phyloP scores from a whole-genome alignment of 2,329 filamentous ascomycete species.

The Sporothrix brunneoviolacea region DNA sequence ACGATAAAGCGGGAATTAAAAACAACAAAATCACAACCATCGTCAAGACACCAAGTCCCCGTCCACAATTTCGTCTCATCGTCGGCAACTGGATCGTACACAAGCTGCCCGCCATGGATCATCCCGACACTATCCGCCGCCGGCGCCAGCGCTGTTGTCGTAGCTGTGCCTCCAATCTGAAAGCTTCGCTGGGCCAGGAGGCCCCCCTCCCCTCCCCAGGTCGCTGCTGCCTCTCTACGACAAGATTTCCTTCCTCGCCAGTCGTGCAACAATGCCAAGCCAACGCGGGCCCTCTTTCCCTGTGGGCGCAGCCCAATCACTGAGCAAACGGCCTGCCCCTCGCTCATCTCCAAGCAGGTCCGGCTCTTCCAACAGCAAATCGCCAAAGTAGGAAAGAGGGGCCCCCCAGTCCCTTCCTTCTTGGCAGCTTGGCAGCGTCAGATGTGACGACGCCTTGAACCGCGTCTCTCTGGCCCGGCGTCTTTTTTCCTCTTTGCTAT shows the following conservation, averaged over 20 bases:
- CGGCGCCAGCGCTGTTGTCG: too few species aligned
- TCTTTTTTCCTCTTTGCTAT: neutral
- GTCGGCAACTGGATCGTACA: too few species aligned
- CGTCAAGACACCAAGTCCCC: too few species aligned
- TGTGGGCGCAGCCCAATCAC: conserved; percentile 5
- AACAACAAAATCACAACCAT: too few species aligned
- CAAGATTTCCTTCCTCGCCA: neutral
- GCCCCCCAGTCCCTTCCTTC: conserved; percentile 12
- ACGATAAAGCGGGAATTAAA: too few species aligned
- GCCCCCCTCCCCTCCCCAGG: too few species aligned
- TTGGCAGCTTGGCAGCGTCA: conserved; percentile 18
- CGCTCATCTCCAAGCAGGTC: neutral
- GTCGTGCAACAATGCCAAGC: conserved; percentile 15
- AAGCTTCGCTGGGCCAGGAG: too few species aligned
- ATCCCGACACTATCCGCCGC: too few species aligned
- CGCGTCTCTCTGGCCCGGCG: neutral
- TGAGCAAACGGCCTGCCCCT: conserved; percentile 5
- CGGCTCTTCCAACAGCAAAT: neutral
- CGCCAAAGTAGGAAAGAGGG: conserved; percentile 16
- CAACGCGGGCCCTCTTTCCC: conserved; percentile 3
- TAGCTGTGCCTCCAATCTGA: too few species aligned
- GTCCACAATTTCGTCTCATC: too few species aligned
- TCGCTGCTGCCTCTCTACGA: too few species aligned
- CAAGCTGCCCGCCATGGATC: too few species aligned
- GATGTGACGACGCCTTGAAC: conserved; percentile 6